A percentile compares a stretch with the other conserved stretches of the same genome.
Conservation (phyloP, 331 rosid genomes). For the Quercus tomentella region DNA sequence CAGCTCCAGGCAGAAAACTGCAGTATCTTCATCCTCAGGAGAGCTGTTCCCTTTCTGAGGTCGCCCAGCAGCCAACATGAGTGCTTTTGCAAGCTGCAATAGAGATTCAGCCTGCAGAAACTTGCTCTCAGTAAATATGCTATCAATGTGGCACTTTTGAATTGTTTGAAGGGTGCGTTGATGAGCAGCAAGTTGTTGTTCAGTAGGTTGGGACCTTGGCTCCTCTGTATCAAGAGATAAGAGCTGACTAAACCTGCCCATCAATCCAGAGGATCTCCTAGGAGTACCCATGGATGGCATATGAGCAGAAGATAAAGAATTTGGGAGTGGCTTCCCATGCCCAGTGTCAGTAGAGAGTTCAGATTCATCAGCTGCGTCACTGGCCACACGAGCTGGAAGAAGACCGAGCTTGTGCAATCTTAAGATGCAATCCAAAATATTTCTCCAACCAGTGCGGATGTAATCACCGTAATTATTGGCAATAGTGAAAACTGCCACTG, state of each 20-base stretch:
- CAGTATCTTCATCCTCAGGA: slow-evolving; percentile 97
- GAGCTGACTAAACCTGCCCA: slow-evolving; percentile 96
- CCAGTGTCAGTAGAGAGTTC: slow-evolving; percentile 70
- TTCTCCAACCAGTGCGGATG: slow-evolving; percentile 89
- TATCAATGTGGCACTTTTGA: slow-evolving; percentile 85
- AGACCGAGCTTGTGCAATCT: slow-evolving; percentile 89
- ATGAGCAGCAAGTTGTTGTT: slow-evolving; percentile 93
- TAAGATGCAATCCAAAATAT: slow-evolving; percentile 88
- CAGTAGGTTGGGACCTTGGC: slow-evolving; percentile 78
- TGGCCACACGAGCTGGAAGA: slow-evolving; percentile 90
- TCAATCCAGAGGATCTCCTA: slow-evolving; percentile 86
- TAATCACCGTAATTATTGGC: slow-evolving; percentile 88
- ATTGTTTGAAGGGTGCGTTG: slow-evolving; percentile 82
- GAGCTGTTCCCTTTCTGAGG: slow-evolving; percentile 87
- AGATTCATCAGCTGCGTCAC: slow-evolving; percentile 88
- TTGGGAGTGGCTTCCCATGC: slow-evolving; percentile 57
- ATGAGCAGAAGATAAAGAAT: slow-evolving; percentile 64
- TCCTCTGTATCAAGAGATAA: slow-evolving; percentile 93
- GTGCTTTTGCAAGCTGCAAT: slow-evolving; percentile 87
- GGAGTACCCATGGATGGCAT: slow-evolving; percentile 71
- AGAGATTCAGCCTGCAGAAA: slow-evolving; percentile 96
- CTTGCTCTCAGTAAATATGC: slow-evolving; percentile 87
- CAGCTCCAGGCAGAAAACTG: slow-evolving; percentile 94
- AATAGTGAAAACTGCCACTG: slow-evolving; percentile 86
- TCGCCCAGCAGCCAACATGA: slow-evolving; percentile 90